Evolutionary conservation across 805 yeast species (phyloP).

Genomic region (Yarrowia bubula): DNA sequence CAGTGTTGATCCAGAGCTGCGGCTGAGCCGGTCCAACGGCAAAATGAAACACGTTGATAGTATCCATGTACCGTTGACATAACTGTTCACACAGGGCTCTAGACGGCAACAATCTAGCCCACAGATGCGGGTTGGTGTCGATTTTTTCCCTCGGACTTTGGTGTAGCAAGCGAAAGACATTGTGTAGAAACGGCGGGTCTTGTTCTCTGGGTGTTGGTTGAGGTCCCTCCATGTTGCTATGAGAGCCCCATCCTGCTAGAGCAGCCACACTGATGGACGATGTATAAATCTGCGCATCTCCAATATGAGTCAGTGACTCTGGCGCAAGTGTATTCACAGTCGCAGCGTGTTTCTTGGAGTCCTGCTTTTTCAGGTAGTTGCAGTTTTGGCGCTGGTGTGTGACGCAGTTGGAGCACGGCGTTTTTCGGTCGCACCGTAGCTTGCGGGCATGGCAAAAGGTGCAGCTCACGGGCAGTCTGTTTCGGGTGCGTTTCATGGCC

Average conservation of each 20-base stretch:
- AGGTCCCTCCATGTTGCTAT: neutral
- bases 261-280: constrained; percentile 2
- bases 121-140: constrained; percentile 5
- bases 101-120: neutral
- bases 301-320: neutral
- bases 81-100: constrained; percentile 15
- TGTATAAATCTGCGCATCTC: constrained; percentile 15
- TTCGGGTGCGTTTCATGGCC: constrained; percentile 25
- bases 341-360: neutral
- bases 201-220: neutral
- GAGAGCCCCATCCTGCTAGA: constrained; percentile 2
- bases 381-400: constrained; percentile 16
- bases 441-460: constrained; percentile 23
- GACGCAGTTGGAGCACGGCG: constrained; percentile 23
- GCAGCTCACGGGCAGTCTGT: constrained; percentile 24
- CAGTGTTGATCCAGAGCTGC: neutral
- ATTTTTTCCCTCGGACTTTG: constrained; percentile 7
- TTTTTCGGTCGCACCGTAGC: constrained; percentile 5
- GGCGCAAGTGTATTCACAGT: constrained; percentile 12
- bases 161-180: constrained; percentile 1
- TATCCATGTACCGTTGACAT: constrained; percentile 8
- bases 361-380: constrained; percentile 19
- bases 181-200: constrained; percentile 12
- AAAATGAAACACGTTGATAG: constrained; percentile 14
- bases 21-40: constrained; percentile 19